Percentiles rank a stretch among this genome's conserved stretches.
phyloP scores from a whole-genome alignment of 352 stramenopile species.

The Blastocystis sp. region DNA sequence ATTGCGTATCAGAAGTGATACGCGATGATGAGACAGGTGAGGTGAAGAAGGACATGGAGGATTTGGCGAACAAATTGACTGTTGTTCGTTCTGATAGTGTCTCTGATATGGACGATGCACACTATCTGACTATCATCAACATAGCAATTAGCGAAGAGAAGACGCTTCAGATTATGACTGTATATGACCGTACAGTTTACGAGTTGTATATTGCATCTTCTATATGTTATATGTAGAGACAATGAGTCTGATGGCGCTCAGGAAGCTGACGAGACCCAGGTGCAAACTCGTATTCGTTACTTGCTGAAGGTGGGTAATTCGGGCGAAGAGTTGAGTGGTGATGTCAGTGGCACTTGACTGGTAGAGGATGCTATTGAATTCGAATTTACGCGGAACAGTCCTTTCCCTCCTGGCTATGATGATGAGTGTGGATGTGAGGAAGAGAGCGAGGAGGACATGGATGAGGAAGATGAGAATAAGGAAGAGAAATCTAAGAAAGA shows the following conservation, averaged over 20 bases:
- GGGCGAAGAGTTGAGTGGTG: not conserved
- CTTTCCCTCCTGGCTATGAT: not conserved
- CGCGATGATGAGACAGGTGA: conserved; percentile 27
- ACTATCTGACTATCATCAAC: not conserved
- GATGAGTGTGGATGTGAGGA: not conserved
- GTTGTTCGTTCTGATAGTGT: not conserved
- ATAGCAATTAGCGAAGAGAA: not conserved
- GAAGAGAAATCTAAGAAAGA: no score
- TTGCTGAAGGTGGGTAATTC: not conserved
- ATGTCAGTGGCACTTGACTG: not conserved
- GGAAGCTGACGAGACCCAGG: not conserved
- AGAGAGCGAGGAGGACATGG: not conserved
- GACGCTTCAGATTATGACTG: not conserved
- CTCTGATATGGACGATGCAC: not conserved
- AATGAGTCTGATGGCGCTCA: not conserved
- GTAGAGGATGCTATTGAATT: conserved; percentile 26
- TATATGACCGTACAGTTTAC: conserved; percentile 19
- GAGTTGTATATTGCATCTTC: not conserved
- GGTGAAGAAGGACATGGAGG: conserved; percentile 20
- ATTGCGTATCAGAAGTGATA: not conserved
- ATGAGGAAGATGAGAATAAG: not conserved
- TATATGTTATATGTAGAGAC: not conserved
- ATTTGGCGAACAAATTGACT: not conserved
- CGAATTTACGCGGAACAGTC: not conserved
- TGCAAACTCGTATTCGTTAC: conserved; percentile 8